phyloP scores from a whole-genome alignment of 331 rosid genomes.

The Malus hybrid region DNA sequence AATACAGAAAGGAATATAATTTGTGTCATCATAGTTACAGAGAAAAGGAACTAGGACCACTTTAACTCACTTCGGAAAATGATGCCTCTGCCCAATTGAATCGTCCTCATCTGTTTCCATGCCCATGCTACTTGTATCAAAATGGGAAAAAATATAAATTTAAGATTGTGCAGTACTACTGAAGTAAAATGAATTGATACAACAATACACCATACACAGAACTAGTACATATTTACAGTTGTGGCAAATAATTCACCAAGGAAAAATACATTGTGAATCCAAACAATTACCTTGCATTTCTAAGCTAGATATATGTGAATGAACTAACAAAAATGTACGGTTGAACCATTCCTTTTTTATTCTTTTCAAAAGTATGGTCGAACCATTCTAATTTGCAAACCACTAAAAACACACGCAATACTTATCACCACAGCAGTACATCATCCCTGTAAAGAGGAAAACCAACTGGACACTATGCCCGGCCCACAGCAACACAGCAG shows the following conservation, averaged over 20 bases:
- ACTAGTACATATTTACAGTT: not conserved
- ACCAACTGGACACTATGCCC: not conserved
- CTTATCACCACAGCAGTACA: not conserved
- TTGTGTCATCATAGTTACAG: conserved; percentile 7
- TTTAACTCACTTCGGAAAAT: conserved; percentile 73
- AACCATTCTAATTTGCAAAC: not conserved
- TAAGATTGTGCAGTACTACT: not conserved
- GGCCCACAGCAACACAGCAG: too few species aligned
- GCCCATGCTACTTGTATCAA: conserved; percentile 31
- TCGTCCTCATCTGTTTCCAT: conserved; percentile 35
- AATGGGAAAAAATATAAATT: not conserved
- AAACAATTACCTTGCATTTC: not conserved
- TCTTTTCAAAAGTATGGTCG: not conserved
- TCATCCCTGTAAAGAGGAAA: not conserved
- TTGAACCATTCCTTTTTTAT: not conserved
- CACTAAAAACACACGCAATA: not conserved
- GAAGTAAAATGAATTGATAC: not conserved
- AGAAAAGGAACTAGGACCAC: conserved; percentile 10
- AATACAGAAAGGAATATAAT: not conserved
- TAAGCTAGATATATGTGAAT: not conserved
- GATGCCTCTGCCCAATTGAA: conserved; percentile 33
- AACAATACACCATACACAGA: not conserved
- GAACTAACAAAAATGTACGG: not conserved
- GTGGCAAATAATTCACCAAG: not conserved
- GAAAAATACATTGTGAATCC: not conserved